Conservation (phyloP, 345 rosid genomes). For the Diplotaxis tenuifolia region DNA sequence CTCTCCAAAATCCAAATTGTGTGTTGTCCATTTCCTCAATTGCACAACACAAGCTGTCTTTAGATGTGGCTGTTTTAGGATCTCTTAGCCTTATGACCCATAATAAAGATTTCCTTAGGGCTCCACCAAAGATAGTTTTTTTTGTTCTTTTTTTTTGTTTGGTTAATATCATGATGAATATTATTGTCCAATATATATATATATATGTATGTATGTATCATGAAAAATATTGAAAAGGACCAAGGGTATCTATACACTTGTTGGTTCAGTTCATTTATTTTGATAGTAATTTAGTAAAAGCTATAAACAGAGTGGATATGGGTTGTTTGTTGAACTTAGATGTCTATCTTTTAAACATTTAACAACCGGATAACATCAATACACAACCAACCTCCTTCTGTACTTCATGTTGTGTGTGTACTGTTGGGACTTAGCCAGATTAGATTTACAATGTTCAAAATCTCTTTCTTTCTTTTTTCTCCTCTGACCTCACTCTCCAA, state of each 20-base stretch:
- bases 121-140: background rate
- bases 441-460: slow-evolving; percentile 24
- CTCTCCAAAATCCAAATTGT: slow-evolving; percentile 25
- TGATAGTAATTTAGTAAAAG: background rate
- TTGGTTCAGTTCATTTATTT: background rate
- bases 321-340: slow-evolving; percentile 28
- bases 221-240: too few species aligned
- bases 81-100: slow-evolving; percentile 20
- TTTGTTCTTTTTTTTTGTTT: background rate
- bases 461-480: slow-evolving; percentile 12
- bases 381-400: slow-evolving; percentile 37
- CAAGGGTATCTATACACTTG: background rate
- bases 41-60: slow-evolving; percentile 26
- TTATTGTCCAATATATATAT: too few species aligned
- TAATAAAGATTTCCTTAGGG: slow-evolving; percentile 8
- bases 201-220: too few species aligned
- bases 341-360: slow-evolving; percentile 9
- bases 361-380: slow-evolving; percentile 40
- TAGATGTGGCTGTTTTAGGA: slow-evolving; percentile 28
- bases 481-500: slow-evolving; percentile 29
- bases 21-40: slow-evolving; percentile 29
- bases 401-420: slow-evolving; percentile 33
- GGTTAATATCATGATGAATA: background rate
- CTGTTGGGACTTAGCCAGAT: slow-evolving; percentile 37
- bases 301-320: slow-evolving; percentile 25